A percentile compares a stretch with the other conserved stretches of the same genome.
Conservation (phyloP, 768 basidiomycete genomes). For the Termitomyces sp. region DNA sequence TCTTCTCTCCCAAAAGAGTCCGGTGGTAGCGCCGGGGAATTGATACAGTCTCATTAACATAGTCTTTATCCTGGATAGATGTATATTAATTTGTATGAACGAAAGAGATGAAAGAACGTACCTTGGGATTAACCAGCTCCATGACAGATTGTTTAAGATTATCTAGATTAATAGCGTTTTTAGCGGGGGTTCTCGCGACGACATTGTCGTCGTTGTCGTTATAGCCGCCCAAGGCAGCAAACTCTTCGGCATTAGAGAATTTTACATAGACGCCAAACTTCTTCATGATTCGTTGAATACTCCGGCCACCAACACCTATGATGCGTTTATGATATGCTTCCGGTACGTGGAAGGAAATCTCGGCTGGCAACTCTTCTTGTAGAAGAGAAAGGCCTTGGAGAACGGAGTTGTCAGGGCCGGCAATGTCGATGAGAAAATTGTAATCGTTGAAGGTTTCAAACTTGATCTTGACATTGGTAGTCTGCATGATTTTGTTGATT, state of each 20-base stretch:
- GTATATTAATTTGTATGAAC: not conserved
- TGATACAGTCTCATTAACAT: constrained; percentile 87
- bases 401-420: constrained; percentile 80
- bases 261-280: constrained; percentile 99
- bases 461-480: constrained; percentile 95
- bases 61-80: constrained; percentile 84
- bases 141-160: constrained; percentile 94
- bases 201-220: constrained; percentile 99
- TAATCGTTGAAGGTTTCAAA: constrained; percentile 98
- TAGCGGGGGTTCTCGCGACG: constrained; percentile 95
- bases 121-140: constrained; percentile 97
- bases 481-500: constrained; percentile 99
- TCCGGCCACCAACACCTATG: constrained; percentile 96
- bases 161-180: constrained; percentile 94
- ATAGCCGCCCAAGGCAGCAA: constrained; percentile 90
- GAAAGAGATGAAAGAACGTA: constrained; percentile 27
- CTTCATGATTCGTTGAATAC: constrained; percentile 99
- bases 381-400: constrained; percentile 85
- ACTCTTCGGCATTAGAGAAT: constrained; percentile 97
- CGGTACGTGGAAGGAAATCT: constrained; percentile 98
- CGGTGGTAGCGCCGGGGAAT: constrained; percentile 96
- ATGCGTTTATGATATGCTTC: constrained; percentile 99
- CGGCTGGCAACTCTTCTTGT: constrained; percentile 97
- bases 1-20: constrained; percentile 92
- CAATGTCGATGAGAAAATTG: constrained; percentile 91